Conservation (phyloP, 2,329 filamentous ascomycete genomes). For the Tolypocladium inflatum region DNA sequence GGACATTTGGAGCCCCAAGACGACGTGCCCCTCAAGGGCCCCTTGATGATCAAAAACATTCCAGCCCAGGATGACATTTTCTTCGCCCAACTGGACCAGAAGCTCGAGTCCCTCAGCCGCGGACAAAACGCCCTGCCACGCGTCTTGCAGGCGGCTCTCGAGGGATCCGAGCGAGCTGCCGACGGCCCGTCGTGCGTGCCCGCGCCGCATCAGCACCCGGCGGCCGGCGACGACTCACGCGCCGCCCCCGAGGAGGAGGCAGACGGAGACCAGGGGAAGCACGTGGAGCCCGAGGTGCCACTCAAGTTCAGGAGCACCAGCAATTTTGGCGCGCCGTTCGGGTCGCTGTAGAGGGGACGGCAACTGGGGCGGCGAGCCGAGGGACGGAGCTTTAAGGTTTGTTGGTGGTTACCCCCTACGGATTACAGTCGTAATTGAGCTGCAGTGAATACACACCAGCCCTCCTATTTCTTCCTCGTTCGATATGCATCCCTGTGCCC, state of each 20-base stretch:
- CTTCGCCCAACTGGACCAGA: slow-evolving; percentile 38
- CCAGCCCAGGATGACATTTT: slow-evolving; percentile 48
- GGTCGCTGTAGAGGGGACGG: slow-evolving; percentile 16
- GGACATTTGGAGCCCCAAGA: slow-evolving; percentile 27
- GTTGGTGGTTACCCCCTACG: neutral
- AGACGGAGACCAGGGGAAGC: slow-evolving; percentile 15
- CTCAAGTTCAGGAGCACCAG: slow-evolving; percentile 34
- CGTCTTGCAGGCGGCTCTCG: slow-evolving; percentile 17
- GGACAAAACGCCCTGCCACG: slow-evolving; percentile 37
- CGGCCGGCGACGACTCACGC: slow-evolving; percentile 9
- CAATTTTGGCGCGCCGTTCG: slow-evolving; percentile 40
- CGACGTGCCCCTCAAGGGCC: slow-evolving; percentile 39
- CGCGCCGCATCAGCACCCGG: neutral
- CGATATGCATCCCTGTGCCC: neutral
- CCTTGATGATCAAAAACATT: slow-evolving; percentile 45
- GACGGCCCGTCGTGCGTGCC: neutral
- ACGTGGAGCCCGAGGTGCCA: slow-evolving; percentile 31
- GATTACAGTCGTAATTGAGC: neutral
- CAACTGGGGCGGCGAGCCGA: neutral
- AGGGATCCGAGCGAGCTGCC: neutral
- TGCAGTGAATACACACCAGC: neutral
- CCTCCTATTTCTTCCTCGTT: neutral
- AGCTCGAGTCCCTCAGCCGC: slow-evolving; percentile 38
- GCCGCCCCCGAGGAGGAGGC: slow-evolving; percentile 10
- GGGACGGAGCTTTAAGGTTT: neutral